phyloP scores from a whole-genome alignment of 352 stramenopile species.

The Pythium vanterpoolii region DNA sequence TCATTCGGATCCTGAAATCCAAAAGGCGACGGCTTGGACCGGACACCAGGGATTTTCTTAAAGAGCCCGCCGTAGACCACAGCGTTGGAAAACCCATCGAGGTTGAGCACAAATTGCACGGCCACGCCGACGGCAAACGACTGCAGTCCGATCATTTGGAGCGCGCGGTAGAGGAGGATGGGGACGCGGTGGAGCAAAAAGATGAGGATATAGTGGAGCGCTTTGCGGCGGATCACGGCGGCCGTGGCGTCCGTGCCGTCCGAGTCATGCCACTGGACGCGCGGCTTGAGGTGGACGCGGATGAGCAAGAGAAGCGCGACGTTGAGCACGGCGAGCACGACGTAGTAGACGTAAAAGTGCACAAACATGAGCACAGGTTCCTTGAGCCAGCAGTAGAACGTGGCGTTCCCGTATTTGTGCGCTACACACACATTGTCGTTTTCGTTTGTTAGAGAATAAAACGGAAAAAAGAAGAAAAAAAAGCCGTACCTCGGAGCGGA shows the following conservation, averaged over 20 bases:
- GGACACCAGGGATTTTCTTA: slow-evolving; percentile 15
- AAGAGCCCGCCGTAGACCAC: slow-evolving; percentile 72
- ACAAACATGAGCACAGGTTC: slow-evolving; percentile 64
- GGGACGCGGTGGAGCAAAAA: slow-evolving; percentile 64
- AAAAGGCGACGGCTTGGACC: neutral
- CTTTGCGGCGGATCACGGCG: slow-evolving; percentile 64
- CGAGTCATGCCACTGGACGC: slow-evolving; percentile 57
- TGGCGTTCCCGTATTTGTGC: slow-evolving; percentile 68
- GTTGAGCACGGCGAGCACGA: slow-evolving; percentile 70
- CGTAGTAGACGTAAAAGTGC: slow-evolving; percentile 77
- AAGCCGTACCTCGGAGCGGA: slow-evolving; percentile 49
- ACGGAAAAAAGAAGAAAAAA: too few species aligned
- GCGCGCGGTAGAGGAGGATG: slow-evolving; percentile 69
- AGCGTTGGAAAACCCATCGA: slow-evolving; percentile 70
- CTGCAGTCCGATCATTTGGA: slow-evolving; percentile 35
- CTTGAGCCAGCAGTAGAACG: slow-evolving; percentile 81
- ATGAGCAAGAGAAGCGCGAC: slow-evolving; percentile 61
- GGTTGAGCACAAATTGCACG: slow-evolving; percentile 58
- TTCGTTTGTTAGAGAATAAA: too few species aligned
- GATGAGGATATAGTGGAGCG: slow-evolving; percentile 69
- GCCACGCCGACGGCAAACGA: slow-evolving; percentile 39
- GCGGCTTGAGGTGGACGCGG: slow-evolving; percentile 62
- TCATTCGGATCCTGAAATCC: too few species aligned
- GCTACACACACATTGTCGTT: slow-evolving; percentile 23
- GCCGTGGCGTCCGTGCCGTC: slow-evolving; percentile 61